A percentile compares a stretch with the other conserved stretches of the same genome.
These are phyloP conservation scores for Corylus heterophylla DNA, from an alignment of 306 rosid genomes.

Conservation along the genomic window DNA sequence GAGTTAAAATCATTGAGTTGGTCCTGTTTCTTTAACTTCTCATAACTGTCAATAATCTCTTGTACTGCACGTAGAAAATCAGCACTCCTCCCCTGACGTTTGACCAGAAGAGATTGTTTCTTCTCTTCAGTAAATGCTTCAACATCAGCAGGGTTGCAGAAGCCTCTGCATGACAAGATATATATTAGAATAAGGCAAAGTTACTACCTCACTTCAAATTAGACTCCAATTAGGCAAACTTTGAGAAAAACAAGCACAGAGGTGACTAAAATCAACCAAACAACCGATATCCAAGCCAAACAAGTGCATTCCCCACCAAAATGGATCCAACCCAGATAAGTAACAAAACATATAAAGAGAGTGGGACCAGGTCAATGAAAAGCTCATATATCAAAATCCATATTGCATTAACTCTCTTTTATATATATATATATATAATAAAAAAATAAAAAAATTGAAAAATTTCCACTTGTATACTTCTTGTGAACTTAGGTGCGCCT, in stretches of 20 bases:
- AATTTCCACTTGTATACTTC: no score
- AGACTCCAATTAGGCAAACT: constrained; percentile 13
- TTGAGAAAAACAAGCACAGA: background rate
- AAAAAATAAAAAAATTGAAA: no score
- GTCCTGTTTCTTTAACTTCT: constrained; percentile 63
- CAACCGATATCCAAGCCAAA: background rate
- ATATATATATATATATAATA: background rate
- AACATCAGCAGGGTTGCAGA: constrained; percentile 94
- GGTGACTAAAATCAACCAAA: background rate
- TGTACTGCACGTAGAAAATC: constrained; percentile 92
- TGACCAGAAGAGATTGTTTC: constrained; percentile 79
- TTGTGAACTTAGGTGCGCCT: no score
- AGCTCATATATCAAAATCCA: background rate
- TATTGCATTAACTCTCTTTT: background rate
- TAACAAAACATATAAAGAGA: background rate
- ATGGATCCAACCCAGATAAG: background rate
- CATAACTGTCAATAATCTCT: constrained; percentile 79
- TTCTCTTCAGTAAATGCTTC: constrained; percentile 97
- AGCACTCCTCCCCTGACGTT: constrained; percentile 91
- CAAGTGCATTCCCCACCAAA: background rate
- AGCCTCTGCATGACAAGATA: constrained; percentile 65
- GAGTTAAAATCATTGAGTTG: constrained; percentile 44
- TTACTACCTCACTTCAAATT: constrained; percentile 19
- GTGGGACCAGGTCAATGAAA: background rate
- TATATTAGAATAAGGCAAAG: constrained; percentile 34